phyloP scores from a whole-genome alignment of 2,329 filamentous ascomycete species.

The Ophiostoma pallidulum region DNA sequence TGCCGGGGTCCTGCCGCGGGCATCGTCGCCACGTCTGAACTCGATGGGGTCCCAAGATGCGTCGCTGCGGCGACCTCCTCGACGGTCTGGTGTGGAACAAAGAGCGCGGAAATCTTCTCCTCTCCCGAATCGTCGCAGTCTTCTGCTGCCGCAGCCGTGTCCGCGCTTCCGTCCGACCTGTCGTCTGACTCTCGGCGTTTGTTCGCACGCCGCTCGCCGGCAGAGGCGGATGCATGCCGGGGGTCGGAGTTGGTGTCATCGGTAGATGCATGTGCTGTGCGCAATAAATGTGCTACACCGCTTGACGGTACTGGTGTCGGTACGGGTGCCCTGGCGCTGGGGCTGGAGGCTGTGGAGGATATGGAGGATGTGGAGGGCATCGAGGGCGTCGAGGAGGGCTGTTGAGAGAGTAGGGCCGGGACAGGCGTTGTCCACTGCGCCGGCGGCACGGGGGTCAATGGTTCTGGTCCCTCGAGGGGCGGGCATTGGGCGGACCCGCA shows the following conservation, averaged over 20 bases:
- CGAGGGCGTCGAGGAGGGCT: background rate
- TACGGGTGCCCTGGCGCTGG: conserved; percentile 1
- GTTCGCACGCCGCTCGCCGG: conserved; percentile 13
- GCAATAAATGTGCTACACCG: background rate
- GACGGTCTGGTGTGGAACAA: conserved; percentile 63
- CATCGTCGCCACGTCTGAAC: background rate
- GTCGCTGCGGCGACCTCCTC: conserved; percentile 29
- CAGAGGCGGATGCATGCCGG: background rate
- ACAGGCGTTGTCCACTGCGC: background rate
- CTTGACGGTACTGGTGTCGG: background rate
- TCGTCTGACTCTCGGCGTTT: conserved; percentile 29
- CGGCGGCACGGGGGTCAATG: background rate
- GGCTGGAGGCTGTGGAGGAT: too few relatives aligned
- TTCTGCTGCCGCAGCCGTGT: conserved; percentile 30
- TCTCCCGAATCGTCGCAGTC: conserved; percentile 58
- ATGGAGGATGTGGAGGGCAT: conserved; percentile 9
- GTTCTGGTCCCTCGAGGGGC: background rate
- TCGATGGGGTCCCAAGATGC: background rate
- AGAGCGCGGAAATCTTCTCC: conserved; percentile 80
- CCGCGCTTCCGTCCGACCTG: conserved; percentile 24
- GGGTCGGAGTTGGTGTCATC: conserved; percentile 3
- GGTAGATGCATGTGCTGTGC: background rate
- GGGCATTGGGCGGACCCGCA: background rate
- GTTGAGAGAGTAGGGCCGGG: background rate
- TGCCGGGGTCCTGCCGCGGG: conserved; percentile 15